Evolutionary conservation across 257 asterid species (phyloP).

Genomic region (Salvia rosmarinus): DNA sequence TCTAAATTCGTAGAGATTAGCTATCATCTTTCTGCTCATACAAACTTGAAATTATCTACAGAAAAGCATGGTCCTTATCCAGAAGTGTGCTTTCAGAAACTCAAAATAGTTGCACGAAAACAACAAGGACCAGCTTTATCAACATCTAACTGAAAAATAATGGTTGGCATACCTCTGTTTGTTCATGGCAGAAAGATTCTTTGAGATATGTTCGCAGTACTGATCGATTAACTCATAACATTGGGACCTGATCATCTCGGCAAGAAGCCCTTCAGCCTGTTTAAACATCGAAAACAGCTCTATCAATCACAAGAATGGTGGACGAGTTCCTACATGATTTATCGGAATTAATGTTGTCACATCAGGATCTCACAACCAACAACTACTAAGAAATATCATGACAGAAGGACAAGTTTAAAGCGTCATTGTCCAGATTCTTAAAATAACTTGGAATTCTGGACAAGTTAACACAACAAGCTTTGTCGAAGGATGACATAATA

Average conservation of each 20-base stretch:
- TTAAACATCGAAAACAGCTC: conserved; percentile 8
- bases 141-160: neutral
- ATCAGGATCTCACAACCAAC: neutral
- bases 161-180: conserved; percentile 55
- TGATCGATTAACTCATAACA: conserved; percentile 73
- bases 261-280: conserved; percentile 84
- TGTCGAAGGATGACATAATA: neutral
- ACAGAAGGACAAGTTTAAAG: neutral
- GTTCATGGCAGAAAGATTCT: conserved; percentile 56
- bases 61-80: neutral
- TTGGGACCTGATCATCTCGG: conserved; percentile 57
- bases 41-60: neutral
- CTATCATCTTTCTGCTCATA: neutral
- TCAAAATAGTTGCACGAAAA: neutral
- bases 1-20: neutral
- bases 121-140: neutral
- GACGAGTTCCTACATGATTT: neutral
- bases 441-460: neutral
- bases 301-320: conserved; percentile 17
- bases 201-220: conserved; percentile 49
- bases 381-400: neutral
- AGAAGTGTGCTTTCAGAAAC: neutral
- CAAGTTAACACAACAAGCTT: conserved; percentile 2
- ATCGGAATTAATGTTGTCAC: neutral
- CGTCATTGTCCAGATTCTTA: neutral